Base-by-base conservation (phyloP, 305 asterid genomes). In the Withania somnifera region DNA sequence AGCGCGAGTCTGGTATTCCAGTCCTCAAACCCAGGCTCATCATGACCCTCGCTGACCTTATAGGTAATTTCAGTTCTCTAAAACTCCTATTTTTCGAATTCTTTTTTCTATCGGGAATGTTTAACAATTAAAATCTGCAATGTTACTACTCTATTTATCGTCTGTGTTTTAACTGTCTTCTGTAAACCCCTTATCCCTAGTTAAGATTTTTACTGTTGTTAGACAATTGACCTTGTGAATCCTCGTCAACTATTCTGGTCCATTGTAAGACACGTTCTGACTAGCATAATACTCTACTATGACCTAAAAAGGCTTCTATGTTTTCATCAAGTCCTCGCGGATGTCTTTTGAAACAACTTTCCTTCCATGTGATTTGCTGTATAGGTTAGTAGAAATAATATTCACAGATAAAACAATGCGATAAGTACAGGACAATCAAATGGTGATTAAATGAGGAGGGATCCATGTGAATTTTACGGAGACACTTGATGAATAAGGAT, bases 21-120 rank as follows among this genome's bases (percentile, higher is more conserved):
- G 85, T 96, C 81, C 97, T 96, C 86, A 96, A 96, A 90, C 99
- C 99, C 82, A 94, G 88, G 88, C 97, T 96, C 86, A 91, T 87
- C 85, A 94, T 94, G 87, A 93, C 93, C 86, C 87, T 94, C 79
- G 92, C 99, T 64, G 93, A 90, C 89, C 98, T 96, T 88, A 94
- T 96, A 80, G 98, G 99, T 95, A 86, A 53, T 5, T n/a, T n/a
- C n/a, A n/a, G n/a, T n/a, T n/a, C n/a, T n/a, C n/a, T n/a, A n/a
- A n/a, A n/a, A n/a, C n/a, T n/a, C n/a, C n/a, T n/a, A n/a, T n/a
- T n/a, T n/a, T n/a, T n/a, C 20, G 11, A 15, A 53, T 24, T n/a
- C 15, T 53, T 53, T 17, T 6, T 28, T 56, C 20, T 19, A 24
- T 19, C 24, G 3, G 19, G 11, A n/a, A 54, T 54, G 77, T 67